Evolutionary conservation across 208 protist species (phyloP), one percentile per base, ranked within the genome.

Genomic region (Trypanosoma mega): DNA sequence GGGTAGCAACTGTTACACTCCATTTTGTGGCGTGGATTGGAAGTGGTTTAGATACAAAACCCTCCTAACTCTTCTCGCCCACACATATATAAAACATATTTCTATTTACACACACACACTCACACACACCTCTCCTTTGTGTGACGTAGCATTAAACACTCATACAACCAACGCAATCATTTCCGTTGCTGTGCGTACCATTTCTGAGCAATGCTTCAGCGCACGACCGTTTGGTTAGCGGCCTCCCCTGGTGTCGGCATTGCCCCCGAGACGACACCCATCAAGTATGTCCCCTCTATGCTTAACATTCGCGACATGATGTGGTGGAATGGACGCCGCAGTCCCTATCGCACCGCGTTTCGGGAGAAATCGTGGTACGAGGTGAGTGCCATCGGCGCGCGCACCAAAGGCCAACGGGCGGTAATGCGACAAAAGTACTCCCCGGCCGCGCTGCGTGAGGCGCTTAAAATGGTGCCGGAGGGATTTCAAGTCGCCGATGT

Each of bases 211-310:
- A 68, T 80, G 68, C 39, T 90, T 16, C 70, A 70, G 2, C 18
- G 59, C 60, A 86, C 77, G 33, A 23, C 33, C n/a, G 44, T 18
- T 50, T 41, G 70, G 48, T 72, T 82, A 26, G 90, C 90, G 23
- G 58, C 76, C 30, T 82, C 72, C 46, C 90, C 86, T 1, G 82
- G 82, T 34, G 69, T 96, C 21, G 85, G 86, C 39, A 93, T 93
- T 58, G 86, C 90, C 26, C 90, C 90, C 16, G 82, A 93, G 76
- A 93, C 90, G 34, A 93, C 90, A 31, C 90, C 90, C 5, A 74
- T 96, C 18, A 96, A 96, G 78, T 96, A 93, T 63, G 78, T 80
- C n/a, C 82, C 86, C 20, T 74, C 72, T 36, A 96, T 96, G 90
- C 70, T 96, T 23, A 92, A 93, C 65, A 90, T 93, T 27, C 73